phyloP scores from a whole-genome alignment of 2,329 filamentous ascomycete species.

The Amauroascus niger region DNA sequence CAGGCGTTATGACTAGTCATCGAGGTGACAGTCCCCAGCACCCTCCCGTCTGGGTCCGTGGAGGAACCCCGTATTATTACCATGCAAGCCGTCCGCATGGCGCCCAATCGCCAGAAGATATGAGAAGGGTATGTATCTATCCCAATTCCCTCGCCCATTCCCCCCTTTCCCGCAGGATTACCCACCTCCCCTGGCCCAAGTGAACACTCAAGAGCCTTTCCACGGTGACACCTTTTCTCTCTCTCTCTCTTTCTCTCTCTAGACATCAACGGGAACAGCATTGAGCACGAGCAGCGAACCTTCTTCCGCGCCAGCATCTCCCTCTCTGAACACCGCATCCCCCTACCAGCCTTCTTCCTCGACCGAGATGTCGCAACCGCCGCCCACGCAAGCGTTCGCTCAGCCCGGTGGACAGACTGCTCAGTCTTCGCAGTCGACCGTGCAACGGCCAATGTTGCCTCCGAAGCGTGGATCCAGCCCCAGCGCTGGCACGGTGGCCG shows the following conservation, averaged over 20 bases:
- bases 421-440: background rate
- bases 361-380: conserved; percentile 2
- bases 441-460: background rate
- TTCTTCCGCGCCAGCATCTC: background rate
- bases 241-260: too few relatives aligned
- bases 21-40: conserved; percentile 16
- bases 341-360: conserved; percentile 25
- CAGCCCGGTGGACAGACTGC: background rate
- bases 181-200: background rate
- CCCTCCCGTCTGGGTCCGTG: conserved; percentile 18
- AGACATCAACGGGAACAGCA: background rate
- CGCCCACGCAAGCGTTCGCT: background rate
- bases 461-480: background rate
- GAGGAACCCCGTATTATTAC: conserved; percentile 17
- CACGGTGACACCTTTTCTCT: background rate
- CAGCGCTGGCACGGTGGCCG: conserved; percentile 6
- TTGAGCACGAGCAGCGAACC: background rate
- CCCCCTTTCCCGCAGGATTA: background rate
- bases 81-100: conserved; percentile 5
- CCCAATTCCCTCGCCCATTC: background rate
- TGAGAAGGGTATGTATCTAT: conserved; percentile 11
- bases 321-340: background rate
- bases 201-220: background rate
- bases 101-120: background rate
- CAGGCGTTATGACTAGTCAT: conserved; percentile 3